These are phyloP conservation scores for Blastobotrys persicus DNA, from an alignment of 1,139 yeast genomes.

Conservation along the genomic window DNA sequence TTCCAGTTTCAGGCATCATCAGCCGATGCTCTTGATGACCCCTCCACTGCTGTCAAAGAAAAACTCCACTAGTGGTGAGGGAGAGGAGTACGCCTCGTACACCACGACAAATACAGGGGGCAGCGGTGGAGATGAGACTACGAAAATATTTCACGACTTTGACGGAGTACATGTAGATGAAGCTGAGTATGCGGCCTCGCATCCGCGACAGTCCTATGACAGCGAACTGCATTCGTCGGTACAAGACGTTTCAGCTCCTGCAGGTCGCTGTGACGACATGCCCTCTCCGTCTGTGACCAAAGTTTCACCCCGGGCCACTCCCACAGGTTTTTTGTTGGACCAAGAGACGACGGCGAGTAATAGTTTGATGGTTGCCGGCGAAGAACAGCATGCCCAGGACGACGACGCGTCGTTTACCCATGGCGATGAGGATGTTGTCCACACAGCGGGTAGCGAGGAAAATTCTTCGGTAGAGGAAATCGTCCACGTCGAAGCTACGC, in stretches of 20 bases:
- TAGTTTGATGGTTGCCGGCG: neutral
- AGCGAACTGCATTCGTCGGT: neutral
- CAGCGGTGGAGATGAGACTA: slow-evolving; percentile 1
- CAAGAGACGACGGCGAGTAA: neutral
- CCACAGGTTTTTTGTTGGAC: neutral
- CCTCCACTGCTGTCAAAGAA: slow-evolving; percentile 22
- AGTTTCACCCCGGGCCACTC: neutral
- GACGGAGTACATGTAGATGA: slow-evolving; percentile 28
- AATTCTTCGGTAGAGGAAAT: slow-evolving; percentile 8
- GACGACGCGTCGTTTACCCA: neutral
- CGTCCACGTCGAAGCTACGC: slow-evolving; percentile 12
- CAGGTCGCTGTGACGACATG: neutral
- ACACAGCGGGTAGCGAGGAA: neutral
- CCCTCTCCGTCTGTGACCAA: neutral
- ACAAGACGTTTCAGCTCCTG: neutral
- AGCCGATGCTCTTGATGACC: slow-evolving; percentile 21
- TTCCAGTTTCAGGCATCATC: slow-evolving; percentile 7
- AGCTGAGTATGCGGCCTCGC: neutral
- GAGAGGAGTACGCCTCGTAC: neutral
- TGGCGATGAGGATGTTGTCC: slow-evolving; percentile 2
- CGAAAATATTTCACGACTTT: slow-evolving; percentile 24
- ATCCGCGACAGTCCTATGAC: neutral
- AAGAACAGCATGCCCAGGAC: too few species aligned
- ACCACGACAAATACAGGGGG: neutral
- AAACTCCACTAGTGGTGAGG: slow-evolving; percentile 7